Base-by-base conservation (phyloP, 495 filamentous ascomycete species). In the Penicillium coffeae region DNA sequence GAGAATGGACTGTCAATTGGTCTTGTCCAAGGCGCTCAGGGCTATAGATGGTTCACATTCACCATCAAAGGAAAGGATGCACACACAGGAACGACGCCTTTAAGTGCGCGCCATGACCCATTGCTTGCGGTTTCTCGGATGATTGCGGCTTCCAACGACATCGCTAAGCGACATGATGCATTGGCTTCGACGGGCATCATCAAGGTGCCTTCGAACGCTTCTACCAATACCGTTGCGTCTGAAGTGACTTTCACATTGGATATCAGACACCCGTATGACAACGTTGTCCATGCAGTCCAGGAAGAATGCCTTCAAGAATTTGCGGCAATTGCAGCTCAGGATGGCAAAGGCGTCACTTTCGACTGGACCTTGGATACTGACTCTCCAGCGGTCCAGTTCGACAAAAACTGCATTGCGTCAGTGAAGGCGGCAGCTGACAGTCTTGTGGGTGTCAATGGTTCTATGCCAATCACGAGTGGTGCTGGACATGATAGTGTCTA, bases 1-100 rank as follows among this genome's bases (percentile, higher is more conserved):
- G 65, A 66, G 3, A 69, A 71, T 14, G 63, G 71, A 3, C 67
- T 77, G 39, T 79, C 80, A 30, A 78, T 88, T 38, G 86, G 84
- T 1, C 72, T 87, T 4, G 86, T 90, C 8, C 72, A 72, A 19
- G 87, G 85, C 3, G 85, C 82, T 12, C 68, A 72, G 47, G 65
- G 68, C 12, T 86, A 84, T 51, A 75, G 76, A 47, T 89, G 87
- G 86, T 74, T 69, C 76, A 77, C 14, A 51, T 44, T 90, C 12
- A 76, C 73, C 7, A 77, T 89, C 1, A 62, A 62, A 2, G 86
- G 86, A 4, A 68, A 74, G 37, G 83, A 85, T 52, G 77, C 76
- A n/a, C 87, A 89, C 61, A 87, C 85, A 1, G 87, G 87, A 4
- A 88, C 86, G 1, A 90, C 86, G 5, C 79, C 81, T 12, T 74